These are phyloP conservation scores for Aspergillus bertholletiae DNA, from an alignment of 495 filamentous ascomycete species.

Conservation along the genomic window DNA sequence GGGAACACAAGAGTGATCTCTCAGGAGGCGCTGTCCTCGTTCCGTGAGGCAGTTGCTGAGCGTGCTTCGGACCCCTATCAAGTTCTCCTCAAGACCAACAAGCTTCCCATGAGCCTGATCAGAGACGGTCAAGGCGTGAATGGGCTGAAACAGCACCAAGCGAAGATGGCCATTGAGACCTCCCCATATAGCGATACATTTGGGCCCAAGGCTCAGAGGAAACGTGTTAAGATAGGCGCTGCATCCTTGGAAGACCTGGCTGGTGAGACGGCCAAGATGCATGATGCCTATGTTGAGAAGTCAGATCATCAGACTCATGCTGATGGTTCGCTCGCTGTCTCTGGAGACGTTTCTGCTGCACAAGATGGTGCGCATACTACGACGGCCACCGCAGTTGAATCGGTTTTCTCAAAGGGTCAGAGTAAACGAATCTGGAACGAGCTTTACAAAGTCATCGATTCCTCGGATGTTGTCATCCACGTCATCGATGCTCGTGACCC, in stretches of 20 bases:
- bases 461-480: slow-evolving; percentile 92
- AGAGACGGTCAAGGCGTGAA: slow-evolving; percentile 61
- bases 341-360: slow-evolving; percentile 48
- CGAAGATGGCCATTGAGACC: slow-evolving; percentile 89
- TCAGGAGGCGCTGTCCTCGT: slow-evolving; percentile 67
- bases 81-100: slow-evolving; percentile 90
- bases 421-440: slow-evolving; percentile 98
- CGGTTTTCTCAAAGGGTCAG: slow-evolving; percentile 92
- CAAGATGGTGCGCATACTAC: slow-evolving; percentile 43
- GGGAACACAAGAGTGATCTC: slow-evolving; percentile 68
- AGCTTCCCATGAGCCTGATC: slow-evolving; percentile 82
- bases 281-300: slow-evolving; percentile 75
- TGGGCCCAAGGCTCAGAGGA: slow-evolving; percentile 88
- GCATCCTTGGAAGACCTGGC: slow-evolving; percentile 77
- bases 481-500: slow-evolving; percentile 94
- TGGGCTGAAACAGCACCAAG: slow-evolving; percentile 84
- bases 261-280: slow-evolving; percentile 68
- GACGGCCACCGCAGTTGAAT: slow-evolving; percentile 70
- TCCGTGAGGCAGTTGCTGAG: slow-evolving; percentile 90
- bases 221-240: slow-evolving; percentile 83
- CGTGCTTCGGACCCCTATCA: slow-evolving; percentile 87
- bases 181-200: slow-evolving; percentile 86
- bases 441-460: slow-evolving; percentile 96
- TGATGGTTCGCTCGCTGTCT: slow-evolving; percentile 59
- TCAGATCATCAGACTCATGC: slow-evolving; percentile 68